phyloP scores from a whole-genome alignment of 1,139 yeast species.

The Arxiozyma slooffiae region DNA sequence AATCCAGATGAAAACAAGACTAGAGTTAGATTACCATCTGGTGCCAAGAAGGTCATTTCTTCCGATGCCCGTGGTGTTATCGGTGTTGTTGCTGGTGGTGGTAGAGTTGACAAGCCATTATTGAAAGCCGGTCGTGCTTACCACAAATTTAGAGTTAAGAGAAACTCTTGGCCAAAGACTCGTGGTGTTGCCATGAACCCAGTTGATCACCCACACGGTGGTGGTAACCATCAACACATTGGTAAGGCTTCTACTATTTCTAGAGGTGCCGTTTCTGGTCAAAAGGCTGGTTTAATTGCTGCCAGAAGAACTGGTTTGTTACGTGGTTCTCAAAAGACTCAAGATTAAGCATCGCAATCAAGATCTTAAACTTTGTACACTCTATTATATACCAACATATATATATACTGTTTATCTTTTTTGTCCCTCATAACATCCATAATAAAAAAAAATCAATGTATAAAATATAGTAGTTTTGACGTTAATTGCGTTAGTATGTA shows the following conservation, averaged over 20 bases:
- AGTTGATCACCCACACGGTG: slow-evolving; percentile 99
- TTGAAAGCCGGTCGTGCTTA: slow-evolving; percentile 99
- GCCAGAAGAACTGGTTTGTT: slow-evolving; percentile 99
- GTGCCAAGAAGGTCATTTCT: slow-evolving; percentile 93
- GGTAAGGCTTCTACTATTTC: slow-evolving; percentile 99
- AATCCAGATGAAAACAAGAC: slow-evolving; percentile 98
- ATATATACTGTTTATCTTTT: slow-evolving; percentile 3
- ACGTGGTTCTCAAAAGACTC: slow-evolving; percentile 99
- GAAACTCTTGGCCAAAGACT: slow-evolving; percentile 99
- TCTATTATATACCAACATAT: slow-evolving; percentile 2
- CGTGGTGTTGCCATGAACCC: slow-evolving; percentile 99
- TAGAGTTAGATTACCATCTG: slow-evolving; percentile 98
- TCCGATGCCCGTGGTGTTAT: slow-evolving; percentile 98
- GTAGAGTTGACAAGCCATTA: slow-evolving; percentile 98
- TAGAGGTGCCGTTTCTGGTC: slow-evolving; percentile 99
- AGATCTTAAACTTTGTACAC: not conserved
- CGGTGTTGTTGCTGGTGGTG: slow-evolving; percentile 99
- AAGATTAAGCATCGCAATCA: slow-evolving; percentile 43
- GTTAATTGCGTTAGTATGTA: not conserved
- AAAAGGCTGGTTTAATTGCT: slow-evolving; percentile 99
- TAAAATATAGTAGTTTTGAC: not conserved
- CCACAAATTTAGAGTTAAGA: slow-evolving; percentile 98
- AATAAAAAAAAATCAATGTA: not conserved
- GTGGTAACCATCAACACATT: slow-evolving; percentile 99
- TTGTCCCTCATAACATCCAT: slow-evolving; percentile 7